These are phyloP conservation scores for Chaetomium strumarium DNA, from an alignment of 2,329 filamentous ascomycete species.

Conservation along the genomic window DNA sequence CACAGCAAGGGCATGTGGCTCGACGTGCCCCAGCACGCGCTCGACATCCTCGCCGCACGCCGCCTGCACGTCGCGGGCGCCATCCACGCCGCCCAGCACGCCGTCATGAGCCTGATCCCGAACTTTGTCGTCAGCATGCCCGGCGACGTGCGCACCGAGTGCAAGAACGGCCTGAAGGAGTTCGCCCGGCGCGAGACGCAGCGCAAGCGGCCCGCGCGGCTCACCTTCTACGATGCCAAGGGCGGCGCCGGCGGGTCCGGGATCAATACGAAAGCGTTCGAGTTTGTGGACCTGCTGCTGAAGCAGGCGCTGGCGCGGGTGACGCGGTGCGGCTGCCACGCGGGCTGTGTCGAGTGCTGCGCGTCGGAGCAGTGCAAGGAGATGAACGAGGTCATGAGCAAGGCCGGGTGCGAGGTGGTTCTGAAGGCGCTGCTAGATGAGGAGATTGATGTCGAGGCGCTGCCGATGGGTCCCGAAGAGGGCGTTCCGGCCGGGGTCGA, in stretches of 20 bases:
- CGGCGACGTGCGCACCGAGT: slow-evolving; percentile 89
- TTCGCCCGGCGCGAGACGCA: slow-evolving; percentile 63
- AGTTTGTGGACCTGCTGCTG: slow-evolving; percentile 78
- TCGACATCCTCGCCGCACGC: slow-evolving; percentile 69
- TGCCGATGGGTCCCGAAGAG: slow-evolving; percentile 80
- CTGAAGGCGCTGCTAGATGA: slow-evolving; percentile 68
- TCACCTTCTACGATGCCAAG: slow-evolving; percentile 95
- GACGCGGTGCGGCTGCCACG: slow-evolving; percentile 66
- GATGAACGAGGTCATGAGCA: slow-evolving; percentile 88
- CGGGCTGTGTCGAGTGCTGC: slow-evolving; percentile 87
- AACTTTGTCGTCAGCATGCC: slow-evolving; percentile 87
- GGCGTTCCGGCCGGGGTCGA: slow-evolving; percentile 67
- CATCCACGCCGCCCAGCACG: slow-evolving; percentile 93
- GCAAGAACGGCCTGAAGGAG: slow-evolving; percentile 84
- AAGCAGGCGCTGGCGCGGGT: slow-evolving; percentile 70
- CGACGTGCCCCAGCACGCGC: slow-evolving; percentile 72
- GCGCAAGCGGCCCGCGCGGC: slow-evolving; percentile 76
- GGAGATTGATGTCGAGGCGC: slow-evolving; percentile 73
- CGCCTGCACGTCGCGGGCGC: slow-evolving; percentile 77
- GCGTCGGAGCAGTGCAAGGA: slow-evolving; percentile 79
- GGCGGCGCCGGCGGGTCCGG: slow-evolving; percentile 78
- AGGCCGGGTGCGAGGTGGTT: slow-evolving; percentile 78
- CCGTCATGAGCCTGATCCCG: slow-evolving; percentile 77
- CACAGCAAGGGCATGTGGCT: slow-evolving; percentile 92
- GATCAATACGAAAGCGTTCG: slow-evolving; percentile 88